These are phyloP conservation scores for Fusarium clavum DNA, from an alignment of 2,329 filamentous ascomycete species.

Conservation along the genomic window DNA sequence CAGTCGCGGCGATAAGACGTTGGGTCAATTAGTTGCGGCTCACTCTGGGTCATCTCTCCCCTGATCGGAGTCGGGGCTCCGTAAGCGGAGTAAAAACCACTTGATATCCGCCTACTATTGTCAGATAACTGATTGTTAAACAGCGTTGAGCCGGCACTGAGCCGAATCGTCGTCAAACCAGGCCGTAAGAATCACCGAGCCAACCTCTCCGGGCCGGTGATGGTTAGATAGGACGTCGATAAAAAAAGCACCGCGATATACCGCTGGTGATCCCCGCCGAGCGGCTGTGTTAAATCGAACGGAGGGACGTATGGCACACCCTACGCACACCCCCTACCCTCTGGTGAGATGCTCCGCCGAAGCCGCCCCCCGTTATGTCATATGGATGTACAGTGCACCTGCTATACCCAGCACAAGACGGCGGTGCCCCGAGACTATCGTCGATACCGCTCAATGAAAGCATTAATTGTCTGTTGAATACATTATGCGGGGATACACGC, in stretches of 20 bases:
- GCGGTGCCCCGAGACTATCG: constrained; percentile 22
- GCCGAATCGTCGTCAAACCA: constrained; percentile 5
- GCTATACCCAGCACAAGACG: constrained; percentile 26
- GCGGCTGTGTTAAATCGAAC: constrained; percentile 34
- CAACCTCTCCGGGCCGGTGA: constrained; percentile 43
- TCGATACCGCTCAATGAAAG: constrained; percentile 4
- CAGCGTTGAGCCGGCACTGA: constrained; percentile 22
- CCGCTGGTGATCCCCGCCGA: constrained; percentile 40
- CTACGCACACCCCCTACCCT: constrained; percentile 28
- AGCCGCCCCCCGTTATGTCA: constrained; percentile 43
- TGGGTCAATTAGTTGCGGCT: constrained; percentile 15
- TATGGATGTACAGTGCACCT: constrained; percentile 13
- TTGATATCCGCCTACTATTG: constrained; percentile 22
- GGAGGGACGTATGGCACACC: constrained; percentile 18
- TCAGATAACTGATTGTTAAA: constrained; percentile 15
- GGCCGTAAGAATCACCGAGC: constrained; percentile 27
- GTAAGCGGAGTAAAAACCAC: constrained; percentile 23
- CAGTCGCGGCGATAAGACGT: constrained; percentile 24
- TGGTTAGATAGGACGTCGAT: constrained; percentile 28
- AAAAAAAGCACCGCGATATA: constrained; percentile 36
- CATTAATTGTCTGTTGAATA: neutral
- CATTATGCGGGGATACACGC: neutral
- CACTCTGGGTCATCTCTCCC: constrained; percentile 5
- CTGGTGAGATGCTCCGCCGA: constrained; percentile 35
- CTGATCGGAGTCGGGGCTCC: constrained; percentile 17